phyloP scores from a whole-genome alignment of 2,329 filamentous ascomycete species.

The Aspergillus transmontanensis region DNA sequence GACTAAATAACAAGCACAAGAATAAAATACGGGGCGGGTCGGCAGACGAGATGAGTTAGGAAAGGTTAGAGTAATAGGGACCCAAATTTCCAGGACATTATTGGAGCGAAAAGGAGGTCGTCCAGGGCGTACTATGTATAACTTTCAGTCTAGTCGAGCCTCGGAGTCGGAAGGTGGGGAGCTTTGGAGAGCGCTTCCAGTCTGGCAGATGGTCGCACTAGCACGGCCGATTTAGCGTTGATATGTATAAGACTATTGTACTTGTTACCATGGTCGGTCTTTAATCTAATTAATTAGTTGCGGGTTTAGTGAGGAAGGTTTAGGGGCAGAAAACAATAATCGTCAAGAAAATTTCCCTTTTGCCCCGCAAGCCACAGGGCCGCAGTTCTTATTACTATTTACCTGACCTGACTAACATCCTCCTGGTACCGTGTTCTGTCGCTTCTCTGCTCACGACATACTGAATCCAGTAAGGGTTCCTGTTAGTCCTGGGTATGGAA shows the following conservation, averaged over 20 bases:
- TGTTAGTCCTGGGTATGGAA: background rate
- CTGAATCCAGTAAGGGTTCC: background rate
- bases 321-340: background rate
- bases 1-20: background rate
- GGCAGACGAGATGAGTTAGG: conserved; percentile 11
- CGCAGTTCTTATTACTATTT: background rate
- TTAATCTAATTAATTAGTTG: conserved; percentile 1
- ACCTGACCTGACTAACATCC: background rate
- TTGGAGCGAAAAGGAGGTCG: conserved; percentile 17
- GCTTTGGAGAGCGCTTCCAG: conserved; percentile 12
- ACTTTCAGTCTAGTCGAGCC: conserved; percentile 19
- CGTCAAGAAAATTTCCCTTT: background rate
- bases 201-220: background rate
- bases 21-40: conserved; percentile 19
- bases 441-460: background rate
- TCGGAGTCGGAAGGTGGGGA: conserved; percentile 27
- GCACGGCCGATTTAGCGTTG: conserved; percentile 2
- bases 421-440: background rate
- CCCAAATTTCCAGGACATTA: conserved; percentile 13
- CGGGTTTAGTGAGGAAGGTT: background rate
- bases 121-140: conserved; percentile 4
- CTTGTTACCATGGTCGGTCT: background rate
- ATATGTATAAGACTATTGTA: conserved; percentile 1
- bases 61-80: conserved; percentile 15
- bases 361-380: background rate